phyloP scores from a whole-genome alignment of 495 filamentous ascomycete genomes.

The Lasiosphaeria hispida region DNA sequence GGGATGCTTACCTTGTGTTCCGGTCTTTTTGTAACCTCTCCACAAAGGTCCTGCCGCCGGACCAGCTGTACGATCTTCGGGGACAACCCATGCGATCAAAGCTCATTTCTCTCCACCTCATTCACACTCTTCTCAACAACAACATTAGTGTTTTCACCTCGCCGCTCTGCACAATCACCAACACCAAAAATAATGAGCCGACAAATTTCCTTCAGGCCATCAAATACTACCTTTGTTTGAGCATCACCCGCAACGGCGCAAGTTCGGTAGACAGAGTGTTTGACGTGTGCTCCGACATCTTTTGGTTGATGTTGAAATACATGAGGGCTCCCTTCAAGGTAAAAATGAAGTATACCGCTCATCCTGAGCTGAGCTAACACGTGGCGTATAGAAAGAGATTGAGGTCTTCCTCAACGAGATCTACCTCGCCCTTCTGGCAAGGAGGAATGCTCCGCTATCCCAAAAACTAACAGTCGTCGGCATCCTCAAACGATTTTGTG shows the following conservation, averaged over 20 bases:
- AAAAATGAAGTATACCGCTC: conserved; percentile 8
- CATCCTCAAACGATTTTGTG: conserved; percentile 76
- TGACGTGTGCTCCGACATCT: conserved; percentile 94
- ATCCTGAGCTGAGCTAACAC: conserved; percentile 14
- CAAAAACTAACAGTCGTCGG: conserved; percentile 92
- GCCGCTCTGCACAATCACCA: conserved; percentile 82
- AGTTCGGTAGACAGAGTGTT: conserved; percentile 89
- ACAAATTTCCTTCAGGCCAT: conserved; percentile 93
- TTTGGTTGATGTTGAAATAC: conserved; percentile 93
- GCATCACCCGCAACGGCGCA: conserved; percentile 89
- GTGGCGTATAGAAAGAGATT: conserved; percentile 74
- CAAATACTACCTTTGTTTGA: conserved; percentile 92
- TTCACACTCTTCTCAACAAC: conserved; percentile 91
- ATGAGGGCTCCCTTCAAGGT: conserved; percentile 94
- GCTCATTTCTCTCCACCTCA: conserved; percentile 87
- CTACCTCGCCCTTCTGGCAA: conserved; percentile 89
- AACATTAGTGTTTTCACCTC: conserved; percentile 84
- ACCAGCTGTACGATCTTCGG: conserved; percentile 88
- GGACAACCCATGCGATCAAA: conserved; percentile 97
- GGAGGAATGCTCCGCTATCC: conserved; percentile 76
- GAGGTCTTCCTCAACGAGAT: conserved; percentile 98
- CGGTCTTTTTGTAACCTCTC: conserved; percentile 96
- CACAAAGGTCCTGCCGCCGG: conserved; percentile 81
- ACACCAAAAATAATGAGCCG: conserved; percentile 77
- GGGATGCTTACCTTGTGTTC: conserved; percentile 96